phyloP scores from a whole-genome alignment of 2,329 filamentous ascomycete genomes.

The Blastomyces emzantsi region DNA sequence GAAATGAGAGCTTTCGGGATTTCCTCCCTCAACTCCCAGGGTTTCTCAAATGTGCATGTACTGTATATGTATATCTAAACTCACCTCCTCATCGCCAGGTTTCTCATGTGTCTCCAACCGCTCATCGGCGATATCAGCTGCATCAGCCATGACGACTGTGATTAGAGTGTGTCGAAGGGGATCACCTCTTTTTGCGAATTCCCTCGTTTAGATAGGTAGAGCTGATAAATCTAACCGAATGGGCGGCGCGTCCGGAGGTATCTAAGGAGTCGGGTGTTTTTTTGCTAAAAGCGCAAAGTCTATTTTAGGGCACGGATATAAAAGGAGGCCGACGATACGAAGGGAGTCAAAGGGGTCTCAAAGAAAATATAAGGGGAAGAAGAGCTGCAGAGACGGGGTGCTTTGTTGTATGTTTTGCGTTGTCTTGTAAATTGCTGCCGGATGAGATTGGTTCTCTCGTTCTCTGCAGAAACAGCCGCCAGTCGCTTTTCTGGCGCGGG shows the following conservation, averaged over 20 bases:
- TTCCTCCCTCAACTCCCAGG: background rate
- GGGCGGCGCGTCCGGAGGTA: background rate
- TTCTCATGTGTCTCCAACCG: constrained; percentile 26
- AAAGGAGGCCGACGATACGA: background rate
- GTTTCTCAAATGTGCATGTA: background rate
- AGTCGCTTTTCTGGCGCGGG: background rate
- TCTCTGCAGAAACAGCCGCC: background rate
- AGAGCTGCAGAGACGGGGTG: background rate
- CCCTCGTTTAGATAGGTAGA: background rate
- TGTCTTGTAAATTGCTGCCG: background rate
- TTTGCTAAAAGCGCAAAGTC: background rate
- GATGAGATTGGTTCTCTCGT: background rate
- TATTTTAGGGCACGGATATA: background rate
- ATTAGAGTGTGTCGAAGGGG: background rate
- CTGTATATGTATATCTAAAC: constrained; percentile 10
- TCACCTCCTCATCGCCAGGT: constrained; percentile 39
- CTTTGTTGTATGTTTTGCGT: background rate
- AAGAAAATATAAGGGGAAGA: background rate
- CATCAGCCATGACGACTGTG: constrained; percentile 14
- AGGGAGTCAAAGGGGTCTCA: background rate
- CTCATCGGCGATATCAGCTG: constrained; percentile 15
- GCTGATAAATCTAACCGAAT: background rate
- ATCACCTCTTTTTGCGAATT: background rate
- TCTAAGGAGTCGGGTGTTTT: background rate
- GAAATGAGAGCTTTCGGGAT: too few species aligned